A percentile compares a stretch with the other conserved stretches of the same genome.
These are phyloP conservation scores for Tricladium varicosporioides DNA, from an alignment of 2,329 filamentous ascomycete species.

Conservation along the genomic window DNA sequence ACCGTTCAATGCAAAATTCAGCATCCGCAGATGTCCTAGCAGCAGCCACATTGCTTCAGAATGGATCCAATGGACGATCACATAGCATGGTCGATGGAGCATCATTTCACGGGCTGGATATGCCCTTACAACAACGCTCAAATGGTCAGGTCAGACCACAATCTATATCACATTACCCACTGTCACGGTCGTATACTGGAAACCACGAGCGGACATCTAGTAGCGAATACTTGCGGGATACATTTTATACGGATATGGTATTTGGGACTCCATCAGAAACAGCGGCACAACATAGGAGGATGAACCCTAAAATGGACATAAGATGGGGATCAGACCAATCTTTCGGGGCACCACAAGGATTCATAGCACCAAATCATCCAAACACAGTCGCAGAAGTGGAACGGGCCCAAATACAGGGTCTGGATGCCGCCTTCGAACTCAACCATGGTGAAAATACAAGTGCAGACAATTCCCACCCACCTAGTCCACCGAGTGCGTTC, in stretches of 20 bases:
- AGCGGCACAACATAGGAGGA: constrained; percentile 16
- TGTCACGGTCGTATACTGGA: constrained; percentile 8
- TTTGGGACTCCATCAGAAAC: constrained; percentile 22
- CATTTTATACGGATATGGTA: constrained; percentile 27
- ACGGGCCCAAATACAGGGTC: constrained; percentile 51
- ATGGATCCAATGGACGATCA: constrained; percentile 34
- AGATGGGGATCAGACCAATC: constrained; percentile 69
- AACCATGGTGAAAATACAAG: constrained; percentile 43
- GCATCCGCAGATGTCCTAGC: constrained; percentile 55
- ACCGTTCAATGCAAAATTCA: constrained; percentile 17
- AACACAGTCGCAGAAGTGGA: constrained; percentile 58
- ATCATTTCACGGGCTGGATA: constrained; percentile 21
- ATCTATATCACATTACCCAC: constrained; percentile 25
- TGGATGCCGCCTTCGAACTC: constrained; percentile 54
- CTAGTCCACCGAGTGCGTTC: constrained; percentile 49
- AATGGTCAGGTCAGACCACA: constrained; percentile 25
- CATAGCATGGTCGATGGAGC: constrained; percentile 30
- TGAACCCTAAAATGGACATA: constrained; percentile 40
- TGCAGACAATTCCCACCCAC: constrained; percentile 56
- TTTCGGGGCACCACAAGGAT: constrained; percentile 58
- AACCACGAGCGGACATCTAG: constrained; percentile 15
- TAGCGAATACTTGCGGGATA: constrained; percentile 24
- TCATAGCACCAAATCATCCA: constrained; percentile 53
- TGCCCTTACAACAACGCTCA: constrained; percentile 10
- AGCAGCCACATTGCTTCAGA: constrained; percentile 53